A percentile compares a stretch with the other conserved stretches of the same genome.
Conservation (phyloP, 1,284 basidiomycete species). For the Irpex sp. region DNA sequence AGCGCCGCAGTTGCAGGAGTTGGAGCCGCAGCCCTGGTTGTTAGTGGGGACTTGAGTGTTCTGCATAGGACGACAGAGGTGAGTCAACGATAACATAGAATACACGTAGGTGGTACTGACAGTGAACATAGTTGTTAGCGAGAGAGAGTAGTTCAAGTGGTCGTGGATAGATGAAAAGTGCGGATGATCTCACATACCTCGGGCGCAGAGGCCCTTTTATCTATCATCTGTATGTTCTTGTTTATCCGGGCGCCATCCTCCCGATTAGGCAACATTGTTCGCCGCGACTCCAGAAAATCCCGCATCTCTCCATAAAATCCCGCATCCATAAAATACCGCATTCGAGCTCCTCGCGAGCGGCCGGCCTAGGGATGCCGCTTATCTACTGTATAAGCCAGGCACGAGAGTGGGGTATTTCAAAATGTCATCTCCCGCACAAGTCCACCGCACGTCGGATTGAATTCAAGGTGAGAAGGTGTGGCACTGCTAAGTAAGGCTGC, state of each 20-base stretch:
- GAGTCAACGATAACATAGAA: too few relatives aligned
- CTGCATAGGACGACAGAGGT: conserved; percentile 20
- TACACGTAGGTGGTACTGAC: conserved; percentile 4
- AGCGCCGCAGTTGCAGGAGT: conserved; percentile 48
- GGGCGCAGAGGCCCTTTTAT: conserved; percentile 9
- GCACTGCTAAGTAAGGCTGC: too few relatives aligned
- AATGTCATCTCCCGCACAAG: too few relatives aligned
- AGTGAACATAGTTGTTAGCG: conserved; percentile 10
- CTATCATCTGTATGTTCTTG: conserved; percentile 12
- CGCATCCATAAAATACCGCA: neutral
- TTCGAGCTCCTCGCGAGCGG: neutral
- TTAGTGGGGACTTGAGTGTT: conserved; percentile 35
- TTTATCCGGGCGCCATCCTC: conserved; percentile 7
- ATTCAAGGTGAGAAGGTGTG: too few relatives aligned
- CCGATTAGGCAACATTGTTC: conserved; percentile 6
- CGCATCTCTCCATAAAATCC: conserved; percentile 6
- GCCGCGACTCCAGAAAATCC: conserved; percentile 8
- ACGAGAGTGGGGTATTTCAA: too few relatives aligned
- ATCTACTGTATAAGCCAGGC: neutral
- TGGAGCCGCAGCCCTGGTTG: conserved; percentile 44
- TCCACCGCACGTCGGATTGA: too few relatives aligned
- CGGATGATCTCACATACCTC: neutral
- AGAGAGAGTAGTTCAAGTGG: conserved; percentile 1
- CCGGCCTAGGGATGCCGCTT: neutral
- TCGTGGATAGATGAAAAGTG: neutral